phyloP scores from a whole-genome alignment of 345 rosid genomes.

The Arabis alpina region DNA sequence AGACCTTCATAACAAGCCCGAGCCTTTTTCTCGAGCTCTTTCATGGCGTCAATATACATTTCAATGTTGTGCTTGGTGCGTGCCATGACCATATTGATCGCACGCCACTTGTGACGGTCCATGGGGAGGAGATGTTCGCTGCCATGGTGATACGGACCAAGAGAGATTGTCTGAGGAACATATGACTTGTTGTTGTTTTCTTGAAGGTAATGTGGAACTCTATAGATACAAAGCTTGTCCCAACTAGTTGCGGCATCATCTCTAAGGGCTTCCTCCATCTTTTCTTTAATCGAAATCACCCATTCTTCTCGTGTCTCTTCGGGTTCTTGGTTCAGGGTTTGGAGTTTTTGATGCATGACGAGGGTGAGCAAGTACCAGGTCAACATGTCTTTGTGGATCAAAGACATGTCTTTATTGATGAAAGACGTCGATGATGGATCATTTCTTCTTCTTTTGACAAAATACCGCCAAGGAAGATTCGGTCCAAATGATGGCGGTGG shows the following conservation, averaged over 20 bases:
- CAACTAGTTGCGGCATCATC: conserved; percentile 64
- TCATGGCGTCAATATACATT: conserved; percentile 59
- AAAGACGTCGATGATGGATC: conserved; percentile 3
- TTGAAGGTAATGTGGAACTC: conserved; percentile 38
- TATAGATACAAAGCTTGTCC: conserved; percentile 48
- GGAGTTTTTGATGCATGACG: conserved; percentile 8
- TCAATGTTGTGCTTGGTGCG: conserved; percentile 57
- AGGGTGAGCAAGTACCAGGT: conserved; percentile 35
- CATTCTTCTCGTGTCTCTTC: conserved; percentile 57
- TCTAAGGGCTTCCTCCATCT: conserved; percentile 57
- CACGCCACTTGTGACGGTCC: conserved; percentile 85
- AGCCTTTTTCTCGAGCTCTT: conserved; percentile 68
- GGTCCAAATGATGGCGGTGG: conserved; percentile 35
- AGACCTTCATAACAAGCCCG: conserved; percentile 71
- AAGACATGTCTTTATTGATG: conserved; percentile 22
- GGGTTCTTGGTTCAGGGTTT: background rate
- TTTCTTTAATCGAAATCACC: conserved; percentile 67
- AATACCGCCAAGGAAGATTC: conserved; percentile 31
- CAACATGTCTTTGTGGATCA: background rate
- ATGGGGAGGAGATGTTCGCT: conserved; percentile 60
- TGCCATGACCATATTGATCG: conserved; percentile 59
- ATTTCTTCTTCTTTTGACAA: conserved; percentile 13
- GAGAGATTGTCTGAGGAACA: conserved; percentile 71
- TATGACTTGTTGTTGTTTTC: conserved; percentile 66
- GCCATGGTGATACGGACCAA: conserved; percentile 83